Evolutionary conservation across 106 monocot genomes (phyloP), one percentile per base, ranked within the genome.

Genomic region (Acorus calamus): DNA sequence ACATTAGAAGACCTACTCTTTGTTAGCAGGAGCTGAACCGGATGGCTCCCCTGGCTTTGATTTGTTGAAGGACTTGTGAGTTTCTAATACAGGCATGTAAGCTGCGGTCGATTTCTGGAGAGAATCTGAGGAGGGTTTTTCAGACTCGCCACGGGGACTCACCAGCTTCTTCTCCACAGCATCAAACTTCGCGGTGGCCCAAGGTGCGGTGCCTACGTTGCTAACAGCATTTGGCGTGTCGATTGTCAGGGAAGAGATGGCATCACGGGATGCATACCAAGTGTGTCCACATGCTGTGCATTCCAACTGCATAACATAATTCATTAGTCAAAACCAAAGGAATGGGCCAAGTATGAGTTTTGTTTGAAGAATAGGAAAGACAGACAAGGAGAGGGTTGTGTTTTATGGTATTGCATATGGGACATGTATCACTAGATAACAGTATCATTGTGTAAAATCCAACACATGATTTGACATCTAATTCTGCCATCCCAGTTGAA

Each of bases 171-270:
- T 93, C 72, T 88, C 83, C 0, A 89, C 76, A 6, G 67, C 67
- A 46, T 89, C 89, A 51, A 93, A 93, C 43, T 93, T 93, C 2
- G 85, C 65, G 0, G 88, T 88, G 8, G 92, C 92, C 82, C 79
- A 85, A 2, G 92, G 88, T 10, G 93, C 88, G 0, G 93, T 76
- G 2, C 89, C 93, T 8, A 89, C 93, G 56, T 86, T 93, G 46
- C 75, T 73, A 8, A 56, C 78, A 5, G 69, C 64, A 47, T 46
- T 88, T 11, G 85, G 85, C 11, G 78, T 60, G 7, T 93, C 89
- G 2, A 81, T 81, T 1, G 93, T 89, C 46, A 89, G 62, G 7
- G 89, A 72, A 3, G 89, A 74, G 63, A 93, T 83, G 46, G 77
- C 86, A 47, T 93, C 93, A 56, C 83, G 69, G 28, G 85, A 60